Evolutionary conservation across 257 asterid species (phyloP).

Genomic region (Gentiana straminea): DNA sequence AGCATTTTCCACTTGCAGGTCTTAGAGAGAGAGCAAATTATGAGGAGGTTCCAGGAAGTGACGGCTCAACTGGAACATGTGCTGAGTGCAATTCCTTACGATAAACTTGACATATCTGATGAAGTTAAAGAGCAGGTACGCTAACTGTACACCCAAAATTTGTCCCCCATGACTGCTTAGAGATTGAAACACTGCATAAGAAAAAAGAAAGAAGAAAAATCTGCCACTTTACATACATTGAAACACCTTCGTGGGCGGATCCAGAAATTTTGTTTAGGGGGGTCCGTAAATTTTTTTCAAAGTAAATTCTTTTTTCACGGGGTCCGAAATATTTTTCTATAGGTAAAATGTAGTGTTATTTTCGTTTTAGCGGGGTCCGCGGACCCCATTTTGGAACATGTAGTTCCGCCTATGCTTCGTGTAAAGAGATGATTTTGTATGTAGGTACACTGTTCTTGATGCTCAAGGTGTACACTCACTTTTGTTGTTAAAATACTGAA

Average conservation of each 20-base stretch:
- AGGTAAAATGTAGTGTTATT: too few relatives aligned
- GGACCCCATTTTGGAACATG: too few relatives aligned
- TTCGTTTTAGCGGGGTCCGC: too few relatives aligned
- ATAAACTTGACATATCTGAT: slow-evolving; percentile 82
- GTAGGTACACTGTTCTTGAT: neutral
- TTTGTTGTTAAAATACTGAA: neutral
- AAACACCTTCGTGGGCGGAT: too few relatives aligned
- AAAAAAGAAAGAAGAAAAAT: too few relatives aligned
- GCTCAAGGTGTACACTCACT: neutral
- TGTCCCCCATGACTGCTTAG: neutral
- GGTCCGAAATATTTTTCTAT: too few relatives aligned
- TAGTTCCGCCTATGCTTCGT: neutral
- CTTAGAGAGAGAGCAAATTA: slow-evolving; percentile 71
- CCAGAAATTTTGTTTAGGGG: too few relatives aligned
- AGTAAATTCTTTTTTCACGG: too few relatives aligned
- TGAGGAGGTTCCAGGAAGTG: slow-evolving; percentile 62
- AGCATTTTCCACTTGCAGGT: slow-evolving; percentile 39
- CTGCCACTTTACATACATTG: too few relatives aligned
- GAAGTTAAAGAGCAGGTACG: slow-evolving; percentile 95
- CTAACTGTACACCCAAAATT: neutral
- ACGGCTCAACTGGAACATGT: slow-evolving; percentile 78
- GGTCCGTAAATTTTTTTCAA: too few relatives aligned
- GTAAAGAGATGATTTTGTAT: neutral
- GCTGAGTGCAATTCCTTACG: slow-evolving; percentile 62
- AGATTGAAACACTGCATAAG: too few relatives aligned